These are phyloP conservation scores for Loxodes magnus DNA, from an alignment of 73 alveolate genomes.

Conservation along the genomic window DNA sequence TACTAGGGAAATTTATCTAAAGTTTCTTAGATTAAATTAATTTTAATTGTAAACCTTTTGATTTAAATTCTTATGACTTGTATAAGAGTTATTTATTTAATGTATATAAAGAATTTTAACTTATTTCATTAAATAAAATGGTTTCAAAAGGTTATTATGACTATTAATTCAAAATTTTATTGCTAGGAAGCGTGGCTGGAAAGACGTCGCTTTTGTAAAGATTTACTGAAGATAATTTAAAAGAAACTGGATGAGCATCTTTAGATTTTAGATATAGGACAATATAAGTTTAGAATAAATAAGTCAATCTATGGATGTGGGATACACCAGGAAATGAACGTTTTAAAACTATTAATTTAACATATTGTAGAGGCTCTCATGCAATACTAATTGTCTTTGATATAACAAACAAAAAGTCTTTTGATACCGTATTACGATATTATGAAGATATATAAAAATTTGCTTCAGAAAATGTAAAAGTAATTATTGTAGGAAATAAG, in stretches of 20 bases:
- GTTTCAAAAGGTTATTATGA: too few species aligned
- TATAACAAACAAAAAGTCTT: conserved; percentile 7
- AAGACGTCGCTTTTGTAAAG: conserved; percentile 62
- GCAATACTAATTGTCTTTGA: conserved; percentile 29
- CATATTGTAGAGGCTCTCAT: conserved; percentile 40
- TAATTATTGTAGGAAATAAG: too few species aligned
- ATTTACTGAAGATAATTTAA: conserved; percentile 76
- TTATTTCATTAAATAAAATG: too few species aligned
- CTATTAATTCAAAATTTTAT: conserved; percentile 62
- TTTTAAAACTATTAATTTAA: conserved; percentile 50
- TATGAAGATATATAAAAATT: conserved; percentile 4
- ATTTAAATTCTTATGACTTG: too few species aligned
- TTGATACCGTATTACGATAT: background rate
- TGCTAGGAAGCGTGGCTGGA: conserved; percentile 77
- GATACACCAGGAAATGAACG: conserved; percentile 45
- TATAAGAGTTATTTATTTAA: too few species aligned
- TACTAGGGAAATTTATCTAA: too few species aligned
- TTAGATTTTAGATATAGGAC: conserved; percentile 65
- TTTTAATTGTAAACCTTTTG: too few species aligned
- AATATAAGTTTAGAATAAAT: conserved; percentile 18
- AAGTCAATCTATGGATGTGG: conserved; percentile 47
- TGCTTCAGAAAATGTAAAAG: too few species aligned
- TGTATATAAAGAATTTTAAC: too few species aligned
- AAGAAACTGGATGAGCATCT: conserved; percentile 64
- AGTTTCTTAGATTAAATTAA: too few species aligned